A percentile compares a stretch with the other conserved stretches of the same genome.
Evolutionary conservation across 2,329 filamentous ascomycete genomes (phyloP).

Genomic region (Plectosphaerella plurivora): DNA sequence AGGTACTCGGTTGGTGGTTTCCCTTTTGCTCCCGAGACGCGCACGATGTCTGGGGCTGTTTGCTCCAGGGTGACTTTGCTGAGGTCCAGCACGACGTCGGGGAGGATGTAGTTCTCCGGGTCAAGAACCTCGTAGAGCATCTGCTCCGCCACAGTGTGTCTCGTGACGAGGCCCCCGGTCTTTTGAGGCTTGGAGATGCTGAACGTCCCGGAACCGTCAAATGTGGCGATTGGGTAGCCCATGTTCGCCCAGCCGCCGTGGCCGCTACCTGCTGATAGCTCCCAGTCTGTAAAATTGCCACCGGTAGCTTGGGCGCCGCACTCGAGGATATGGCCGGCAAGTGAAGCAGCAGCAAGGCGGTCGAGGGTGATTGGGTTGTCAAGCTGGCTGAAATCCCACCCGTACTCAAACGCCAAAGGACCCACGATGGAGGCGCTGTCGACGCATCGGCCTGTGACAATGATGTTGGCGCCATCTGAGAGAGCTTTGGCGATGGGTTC

Average conservation of each 20-base stretch:
- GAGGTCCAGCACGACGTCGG: slow-evolving; percentile 5
- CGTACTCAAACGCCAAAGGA: slow-evolving; percentile 2
- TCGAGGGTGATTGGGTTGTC: neutral
- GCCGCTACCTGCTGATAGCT: slow-evolving; percentile 1
- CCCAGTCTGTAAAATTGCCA: slow-evolving; percentile 5
- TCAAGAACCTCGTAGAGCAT: slow-evolving; percentile 5
- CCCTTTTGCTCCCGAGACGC: slow-evolving; percentile 1
- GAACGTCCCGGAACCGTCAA: slow-evolving; percentile 1
- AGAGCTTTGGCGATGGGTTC: slow-evolving; percentile 3
- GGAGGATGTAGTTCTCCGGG: slow-evolving; percentile 5
- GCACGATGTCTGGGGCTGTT: neutral
- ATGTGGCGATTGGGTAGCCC: slow-evolving; percentile 4
- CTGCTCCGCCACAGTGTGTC: slow-evolving; percentile 2
- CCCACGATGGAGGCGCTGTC: slow-evolving; percentile 4
- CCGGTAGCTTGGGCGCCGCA: slow-evolving; percentile 4
- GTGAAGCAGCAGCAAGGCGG: neutral
- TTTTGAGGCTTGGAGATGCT: neutral
- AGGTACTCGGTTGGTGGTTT: slow-evolving; percentile 3
- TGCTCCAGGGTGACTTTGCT: slow-evolving; percentile 1
- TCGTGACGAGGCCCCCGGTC: slow-evolving; percentile 2
- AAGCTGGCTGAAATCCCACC: neutral
- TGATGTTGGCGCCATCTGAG: slow-evolving; percentile 1
- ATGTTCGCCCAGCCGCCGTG: slow-evolving; percentile 6
- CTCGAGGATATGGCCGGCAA: slow-evolving; percentile 3
- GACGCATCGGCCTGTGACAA: slow-evolving; percentile 4